A percentile compares a stretch with the other conserved stretches of the same genome.
Evolutionary conservation across 192 early-diverging fungal genomes (phyloP).

Genomic region (Linnemannia hyalina): DNA sequence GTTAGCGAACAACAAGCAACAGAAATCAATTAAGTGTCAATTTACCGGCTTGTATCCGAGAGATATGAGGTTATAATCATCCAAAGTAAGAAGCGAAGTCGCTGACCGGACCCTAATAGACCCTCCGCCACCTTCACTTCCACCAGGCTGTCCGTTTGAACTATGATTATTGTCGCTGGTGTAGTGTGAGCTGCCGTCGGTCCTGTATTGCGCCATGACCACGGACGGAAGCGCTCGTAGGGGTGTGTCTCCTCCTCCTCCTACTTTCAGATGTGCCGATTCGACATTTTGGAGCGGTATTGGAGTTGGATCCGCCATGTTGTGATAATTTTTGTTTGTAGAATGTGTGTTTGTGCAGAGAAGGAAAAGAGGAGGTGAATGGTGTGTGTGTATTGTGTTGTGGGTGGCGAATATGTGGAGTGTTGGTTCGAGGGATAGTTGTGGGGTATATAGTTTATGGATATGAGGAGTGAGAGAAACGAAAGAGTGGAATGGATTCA

Average conservation of each 20-base stretch:
- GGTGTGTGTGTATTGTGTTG: too few relatives aligned
- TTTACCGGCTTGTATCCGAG: slow-evolving; percentile 51
- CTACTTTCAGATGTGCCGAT: neutral
- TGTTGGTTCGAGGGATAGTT: too few relatives aligned
- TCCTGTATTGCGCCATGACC: neutral
- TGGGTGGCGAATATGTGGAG: too few relatives aligned
- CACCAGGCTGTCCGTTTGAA: neutral
- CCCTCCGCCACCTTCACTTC: neutral
- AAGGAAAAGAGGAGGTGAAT: too few relatives aligned
- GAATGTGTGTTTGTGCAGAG: too few relatives aligned
- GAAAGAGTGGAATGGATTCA: too few relatives aligned
- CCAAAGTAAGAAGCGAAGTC: slow-evolving; percentile 28
- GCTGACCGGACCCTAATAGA: neutral
- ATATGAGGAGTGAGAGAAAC: too few relatives aligned
- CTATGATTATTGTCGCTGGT: neutral
- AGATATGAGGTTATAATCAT: slow-evolving; percentile 49
- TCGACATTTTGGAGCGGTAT: neutral
- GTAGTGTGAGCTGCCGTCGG: neutral
- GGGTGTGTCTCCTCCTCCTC: slow-evolving; percentile 4
- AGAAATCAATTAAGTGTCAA: neutral
- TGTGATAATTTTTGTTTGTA: neutral
- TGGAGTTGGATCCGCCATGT: neutral
- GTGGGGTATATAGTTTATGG: too few relatives aligned
- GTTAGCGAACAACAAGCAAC: neutral
- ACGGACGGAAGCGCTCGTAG: slow-evolving; percentile 12